These are phyloP conservation scores for Nelumbo lutea DNA, from an alignment of 164 flowering plant species.

Conservation along the genomic window DNA sequence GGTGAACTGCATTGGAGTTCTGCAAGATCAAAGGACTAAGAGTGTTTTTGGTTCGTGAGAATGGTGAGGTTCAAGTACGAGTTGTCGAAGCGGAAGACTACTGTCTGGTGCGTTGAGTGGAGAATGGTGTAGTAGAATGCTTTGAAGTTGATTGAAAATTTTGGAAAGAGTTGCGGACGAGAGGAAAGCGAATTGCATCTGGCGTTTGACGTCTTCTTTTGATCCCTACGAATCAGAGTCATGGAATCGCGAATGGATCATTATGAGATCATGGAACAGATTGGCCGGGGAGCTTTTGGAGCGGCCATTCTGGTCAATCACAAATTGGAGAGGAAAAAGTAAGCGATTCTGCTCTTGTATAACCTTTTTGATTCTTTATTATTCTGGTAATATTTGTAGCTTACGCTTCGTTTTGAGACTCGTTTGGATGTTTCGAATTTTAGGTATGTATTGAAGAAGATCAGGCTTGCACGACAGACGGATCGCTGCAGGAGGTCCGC, in stretches of 20 bases:
- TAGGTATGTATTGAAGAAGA: slow-evolving; percentile 96
- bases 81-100: not conserved
- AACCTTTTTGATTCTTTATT: not conserved
- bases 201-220: not conserved
- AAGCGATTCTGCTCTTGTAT: not conserved
- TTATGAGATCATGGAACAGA: slow-evolving; percentile 98
- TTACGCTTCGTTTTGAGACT: slow-evolving; percentile 7
- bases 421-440: slow-evolving; percentile 10
- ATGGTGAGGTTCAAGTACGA: not conserved
- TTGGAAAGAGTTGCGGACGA: slow-evolving; percentile 1
- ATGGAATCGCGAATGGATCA: slow-evolving; percentile 97
- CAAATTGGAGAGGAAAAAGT: slow-evolving; percentile 89
- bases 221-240: slow-evolving; percentile 1
- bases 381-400: not conserved
- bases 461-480: slow-evolving; percentile 90
- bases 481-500: slow-evolving; percentile 96
- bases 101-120: not conserved
- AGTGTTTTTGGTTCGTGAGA: not conserved
- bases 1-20: slow-evolving; percentile 3
- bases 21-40: slow-evolving; percentile 8
- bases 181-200: not conserved
- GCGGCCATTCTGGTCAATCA: slow-evolving; percentile 95
- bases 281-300: slow-evolving; percentile 97
- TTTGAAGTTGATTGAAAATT: not conserved
- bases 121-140: not conserved